A percentile compares a stretch with the other conserved stretches of the same genome.
Conservation (phyloP, 768 basidiomycete genomes). For the Podaxis sp. region DNA sequence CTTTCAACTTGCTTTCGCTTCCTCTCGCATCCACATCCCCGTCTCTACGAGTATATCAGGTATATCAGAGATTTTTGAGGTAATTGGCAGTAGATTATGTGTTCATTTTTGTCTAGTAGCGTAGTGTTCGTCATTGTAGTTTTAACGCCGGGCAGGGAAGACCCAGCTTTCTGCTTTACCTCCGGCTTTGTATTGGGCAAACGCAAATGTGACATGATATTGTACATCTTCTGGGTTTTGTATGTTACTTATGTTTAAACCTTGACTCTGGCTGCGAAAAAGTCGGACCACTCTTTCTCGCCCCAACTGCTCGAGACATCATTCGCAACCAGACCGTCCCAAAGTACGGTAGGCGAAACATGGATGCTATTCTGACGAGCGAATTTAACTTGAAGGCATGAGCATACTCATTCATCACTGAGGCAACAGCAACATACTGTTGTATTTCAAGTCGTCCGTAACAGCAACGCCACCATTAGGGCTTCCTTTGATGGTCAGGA, state of each 20-base stretch:
- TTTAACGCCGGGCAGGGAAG: background rate
- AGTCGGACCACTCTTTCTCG: conserved; percentile 75
- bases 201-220: background rate
- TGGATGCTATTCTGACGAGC: conserved; percentile 90
- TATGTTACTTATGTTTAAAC: conserved; percentile 20
- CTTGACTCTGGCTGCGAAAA: conserved; percentile 55
- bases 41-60: background rate
- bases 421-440: conserved; percentile 45
- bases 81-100: background rate
- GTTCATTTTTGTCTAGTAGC: background rate
- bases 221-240: background rate
- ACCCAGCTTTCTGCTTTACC: background rate
- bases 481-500: conserved; percentile 53
- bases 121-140: background rate
- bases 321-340: conserved; percentile 69
- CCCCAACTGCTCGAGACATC: conserved; percentile 83
- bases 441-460: conserved; percentile 85
- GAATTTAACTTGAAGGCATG: conserved; percentile 65
- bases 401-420: background rate
- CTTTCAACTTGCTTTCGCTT: background rate
- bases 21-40: background rate
- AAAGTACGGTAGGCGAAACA: conserved; percentile 79
- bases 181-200: background rate
- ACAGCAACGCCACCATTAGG: conserved; percentile 82
- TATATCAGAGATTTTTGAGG: background rate